phyloP scores from a whole-genome alignment of 805 yeast species.

The Yarrowia sp. region DNA sequence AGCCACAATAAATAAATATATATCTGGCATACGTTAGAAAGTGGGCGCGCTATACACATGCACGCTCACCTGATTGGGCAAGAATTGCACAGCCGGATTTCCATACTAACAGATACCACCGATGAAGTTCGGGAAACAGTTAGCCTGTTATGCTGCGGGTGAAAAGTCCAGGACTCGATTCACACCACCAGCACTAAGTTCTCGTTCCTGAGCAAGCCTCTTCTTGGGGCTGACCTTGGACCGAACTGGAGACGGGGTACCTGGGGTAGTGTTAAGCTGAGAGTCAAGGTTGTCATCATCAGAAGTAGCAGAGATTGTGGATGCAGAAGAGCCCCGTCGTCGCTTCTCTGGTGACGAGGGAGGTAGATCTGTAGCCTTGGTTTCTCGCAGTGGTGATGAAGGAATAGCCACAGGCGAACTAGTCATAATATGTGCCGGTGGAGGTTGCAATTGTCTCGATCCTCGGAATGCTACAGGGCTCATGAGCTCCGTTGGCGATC shows the following conservation, averaged over 20 bases:
- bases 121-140: background rate
- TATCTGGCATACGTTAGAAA: background rate
- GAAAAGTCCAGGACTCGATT: constrained; percentile 13
- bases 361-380: constrained; percentile 4
- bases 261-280: constrained; percentile 11
- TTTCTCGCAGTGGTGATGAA: background rate
- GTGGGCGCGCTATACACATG: background rate
- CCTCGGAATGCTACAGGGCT: constrained; percentile 31
- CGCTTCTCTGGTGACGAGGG: constrained; percentile 31
- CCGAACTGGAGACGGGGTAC: constrained; percentile 17
- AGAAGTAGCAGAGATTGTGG: constrained; percentile 38
- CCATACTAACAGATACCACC: background rate
- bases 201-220: constrained; percentile 8
- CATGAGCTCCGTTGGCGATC: constrained; percentile 30
- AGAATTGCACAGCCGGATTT: background rate
- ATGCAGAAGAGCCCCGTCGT: constrained; percentile 38
- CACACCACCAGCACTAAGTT: background rate
- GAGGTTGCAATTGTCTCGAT: constrained; percentile 5
- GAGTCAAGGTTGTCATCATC: constrained; percentile 35
- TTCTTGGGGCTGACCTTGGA: constrained; percentile 16
- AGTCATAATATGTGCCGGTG: constrained; percentile 11
- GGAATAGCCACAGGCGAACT: constrained; percentile 5
- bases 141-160: background rate
- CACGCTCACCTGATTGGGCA: background rate
- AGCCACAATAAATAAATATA: constrained; percentile 2